phyloP scores from a whole-genome alignment of 768 basidiomycete species.

The Clitopilus passeckerianus region DNA sequence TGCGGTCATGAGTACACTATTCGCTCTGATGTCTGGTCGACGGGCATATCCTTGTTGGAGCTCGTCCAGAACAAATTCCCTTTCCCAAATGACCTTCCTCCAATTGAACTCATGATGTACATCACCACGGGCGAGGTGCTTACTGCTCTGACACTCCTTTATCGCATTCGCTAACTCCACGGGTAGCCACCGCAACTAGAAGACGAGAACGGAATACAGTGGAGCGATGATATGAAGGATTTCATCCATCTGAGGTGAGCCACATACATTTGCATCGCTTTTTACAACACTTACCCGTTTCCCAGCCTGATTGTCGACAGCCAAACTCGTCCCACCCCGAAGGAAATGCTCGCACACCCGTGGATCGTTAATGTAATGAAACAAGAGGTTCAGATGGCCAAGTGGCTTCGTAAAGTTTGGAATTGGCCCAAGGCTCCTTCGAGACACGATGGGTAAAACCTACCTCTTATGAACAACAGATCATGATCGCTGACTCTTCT shows the following conservation, averaged over 20 bases:
- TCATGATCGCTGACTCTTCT: conserved; percentile 5
- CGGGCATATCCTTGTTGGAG: conserved; percentile 91
- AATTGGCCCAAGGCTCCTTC: conserved; percentile 57
- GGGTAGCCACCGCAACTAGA: conserved; percentile 75
- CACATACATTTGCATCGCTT: not conserved
- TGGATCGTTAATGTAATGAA: conserved; percentile 79
- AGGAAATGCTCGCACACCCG: conserved; percentile 76
- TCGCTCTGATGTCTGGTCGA: conserved; percentile 97
- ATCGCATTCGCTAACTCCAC: not conserved
- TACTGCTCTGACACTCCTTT: conserved; percentile 11
- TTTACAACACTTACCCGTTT: not conserved
- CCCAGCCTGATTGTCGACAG: conserved; percentile 50
- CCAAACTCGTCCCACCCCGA: conserved; percentile 69
- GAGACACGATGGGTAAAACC: conserved; percentile 39
- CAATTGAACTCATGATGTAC: conserved; percentile 92
- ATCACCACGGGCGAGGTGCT: conserved; percentile 71
- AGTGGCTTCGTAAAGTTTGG: conserved; percentile 86
- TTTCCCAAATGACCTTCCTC: conserved; percentile 84
- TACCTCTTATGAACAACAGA: conserved; percentile 6
- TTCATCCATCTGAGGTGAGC: conserved; percentile 84
- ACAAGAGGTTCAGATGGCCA: conserved; percentile 83
- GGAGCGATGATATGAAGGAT: conserved; percentile 86
- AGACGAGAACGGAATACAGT: conserved; percentile 65
- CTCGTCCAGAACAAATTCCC: conserved; percentile 94
- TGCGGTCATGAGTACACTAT: conserved; percentile 90